These are phyloP conservation scores for Lantana camara DNA, from an alignment of 257 asterid genomes.

Conservation along the genomic window DNA sequence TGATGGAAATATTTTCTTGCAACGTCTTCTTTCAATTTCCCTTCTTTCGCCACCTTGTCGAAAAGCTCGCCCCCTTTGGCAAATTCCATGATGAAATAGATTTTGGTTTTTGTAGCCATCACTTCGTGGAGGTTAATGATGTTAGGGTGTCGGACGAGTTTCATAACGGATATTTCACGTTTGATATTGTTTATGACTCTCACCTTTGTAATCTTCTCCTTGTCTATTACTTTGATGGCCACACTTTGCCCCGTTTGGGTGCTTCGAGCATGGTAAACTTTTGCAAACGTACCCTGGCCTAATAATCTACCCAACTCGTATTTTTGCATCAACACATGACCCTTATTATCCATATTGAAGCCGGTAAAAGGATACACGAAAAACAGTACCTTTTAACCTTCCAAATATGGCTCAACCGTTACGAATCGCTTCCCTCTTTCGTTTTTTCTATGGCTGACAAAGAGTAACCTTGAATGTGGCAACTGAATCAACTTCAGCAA, in stretches of 20 bases:
- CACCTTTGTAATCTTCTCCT: conserved; percentile 53
- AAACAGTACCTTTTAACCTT: too few species aligned
- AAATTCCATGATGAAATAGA: conserved; percentile 74
- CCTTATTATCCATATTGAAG: conserved; percentile 51
- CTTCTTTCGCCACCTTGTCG: conserved; percentile 63
- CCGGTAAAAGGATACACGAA: not conserved
- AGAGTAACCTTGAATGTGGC: conserved; percentile 18
- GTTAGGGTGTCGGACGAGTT: conserved; percentile 68
- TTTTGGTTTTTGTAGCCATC: conserved; percentile 85
- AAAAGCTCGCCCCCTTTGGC: conserved; percentile 89
- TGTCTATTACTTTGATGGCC: conserved; percentile 80
- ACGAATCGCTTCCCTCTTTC: too few species aligned
- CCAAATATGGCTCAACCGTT: conserved; percentile 31
- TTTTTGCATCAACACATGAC: conserved; percentile 54
- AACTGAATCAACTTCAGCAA: conserved; percentile 4
- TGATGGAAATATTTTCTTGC: conserved; percentile 69
- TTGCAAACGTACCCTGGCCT: conserved; percentile 88
- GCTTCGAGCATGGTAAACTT: conserved; percentile 66
- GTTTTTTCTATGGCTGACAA: too few species aligned
- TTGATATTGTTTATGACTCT: conserved; percentile 68
- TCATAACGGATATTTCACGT: conserved; percentile 77
- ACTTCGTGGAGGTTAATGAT: conserved; percentile 75
- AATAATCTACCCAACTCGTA: conserved; percentile 78
- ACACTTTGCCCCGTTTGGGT: conserved; percentile 63
- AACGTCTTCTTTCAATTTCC: conserved; percentile 62